Base-by-base conservation (phyloP, 495 filamentous ascomycete species). In the Aspergillus diversus region DNA sequence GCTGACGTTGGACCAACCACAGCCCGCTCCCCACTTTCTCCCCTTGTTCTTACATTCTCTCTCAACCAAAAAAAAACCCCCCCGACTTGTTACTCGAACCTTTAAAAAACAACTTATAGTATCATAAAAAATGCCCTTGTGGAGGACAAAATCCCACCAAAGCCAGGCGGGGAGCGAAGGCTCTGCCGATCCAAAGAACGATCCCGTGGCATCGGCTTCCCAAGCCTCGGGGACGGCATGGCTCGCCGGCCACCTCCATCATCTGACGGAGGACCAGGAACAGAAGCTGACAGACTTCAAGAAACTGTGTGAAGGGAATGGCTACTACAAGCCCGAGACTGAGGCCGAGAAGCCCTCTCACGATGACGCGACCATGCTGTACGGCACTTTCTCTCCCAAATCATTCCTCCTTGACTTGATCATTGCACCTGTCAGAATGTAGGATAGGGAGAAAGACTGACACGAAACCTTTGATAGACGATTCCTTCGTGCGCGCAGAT, bases 291-390 rank as follows among this genome's bases (percentile, higher is more conserved):
- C 68, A 16, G 78, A 82, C 37, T 96, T 96, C 80, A 94, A 92
- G 80, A 64, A 69, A 3, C 67, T 88, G 47, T 82, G 88, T 59
- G 79, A 82, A 46, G 81, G 90, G 68, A 84, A 87, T 63, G 86
- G 83, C 6, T 81, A 89, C 63, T 95, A 92, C 70, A 83, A 75
- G 47, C 81, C 86, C 2, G 70, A 69, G 54, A 62, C 51, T 55
- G 73, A 77, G 33, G 79, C 71, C 6, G 77, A 71, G 58, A 72
- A 70, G 16, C 71, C 89, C 0, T 89, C 86, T 63, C 90, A 93
- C 71, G 90, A 92, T 57, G 92, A 96, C 80, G 86, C 90, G 71
- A 92, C 90, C 5, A 75, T 96, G 66, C 80, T 96, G 90, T 93
- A 81, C 65, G 89, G 42, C 77, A 61, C 43, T 61, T 60, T 56